A percentile compares a stretch with the other conserved stretches of the same genome.
phyloP scores from a whole-genome alignment of 2,329 filamentous ascomycete genomes.

The Aspergillus jensenii region DNA sequence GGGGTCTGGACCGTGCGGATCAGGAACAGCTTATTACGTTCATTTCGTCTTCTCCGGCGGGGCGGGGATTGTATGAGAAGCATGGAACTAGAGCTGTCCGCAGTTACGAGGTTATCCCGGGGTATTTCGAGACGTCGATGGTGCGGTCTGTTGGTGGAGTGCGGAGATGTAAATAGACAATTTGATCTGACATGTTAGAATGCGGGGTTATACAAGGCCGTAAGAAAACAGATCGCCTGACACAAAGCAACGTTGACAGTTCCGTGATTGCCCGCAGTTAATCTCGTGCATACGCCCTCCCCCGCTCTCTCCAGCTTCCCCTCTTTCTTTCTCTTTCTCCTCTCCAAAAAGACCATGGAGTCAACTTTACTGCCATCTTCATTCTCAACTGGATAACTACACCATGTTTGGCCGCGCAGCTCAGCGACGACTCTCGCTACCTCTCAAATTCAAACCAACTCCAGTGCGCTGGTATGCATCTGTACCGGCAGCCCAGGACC shows the following conservation, averaged over 20 bases:
- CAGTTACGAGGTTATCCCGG: constrained; percentile 11
- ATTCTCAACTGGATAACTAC: neutral
- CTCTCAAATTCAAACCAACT: no score
- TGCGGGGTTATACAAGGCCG: neutral
- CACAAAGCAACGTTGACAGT: no score
- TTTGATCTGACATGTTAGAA: neutral
- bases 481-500: neutral
- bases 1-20: constrained; percentile 12
- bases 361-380: neutral
- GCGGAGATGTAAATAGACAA: no score
- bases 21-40: constrained; percentile 4
- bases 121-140: constrained; percentile 12
- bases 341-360: neutral
- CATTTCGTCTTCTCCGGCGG: constrained; percentile 8
- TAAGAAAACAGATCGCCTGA: no score
- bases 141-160: neutral
- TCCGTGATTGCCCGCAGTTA: no score
- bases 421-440: neutral
- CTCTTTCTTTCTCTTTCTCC: neutral
- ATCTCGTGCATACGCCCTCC: no score
- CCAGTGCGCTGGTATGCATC: neutral
- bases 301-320: neutral
- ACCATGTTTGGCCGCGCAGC: neutral
- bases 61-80: constrained; percentile 11
- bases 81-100: constrained; percentile 4